Base-by-base conservation (phyloP, 192 early-diverging fungal species). In the Entomortierella parvispora region DNA sequence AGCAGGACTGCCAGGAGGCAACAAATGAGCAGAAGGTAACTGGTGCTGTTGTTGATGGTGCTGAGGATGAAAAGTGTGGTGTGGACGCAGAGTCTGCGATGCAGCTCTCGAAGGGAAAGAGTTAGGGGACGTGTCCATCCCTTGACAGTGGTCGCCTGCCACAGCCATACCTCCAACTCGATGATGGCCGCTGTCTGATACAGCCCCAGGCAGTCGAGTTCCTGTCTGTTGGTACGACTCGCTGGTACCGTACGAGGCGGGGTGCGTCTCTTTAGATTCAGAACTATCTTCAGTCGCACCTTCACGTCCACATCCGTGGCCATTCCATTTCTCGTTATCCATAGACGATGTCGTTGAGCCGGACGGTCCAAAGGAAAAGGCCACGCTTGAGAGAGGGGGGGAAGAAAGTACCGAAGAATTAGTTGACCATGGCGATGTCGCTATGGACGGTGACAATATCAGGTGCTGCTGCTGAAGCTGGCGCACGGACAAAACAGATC, bases 281-380 rank as follows among this genome's bases (percentile, higher is more conserved):
- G n/a, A 32, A 7, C 18, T 31, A 56, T 56, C 26, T 12, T 56
- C 32, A 18, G 54, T 31, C 0, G 32, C 3, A 3, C 28, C 54
- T n/a, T n/a, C n/a, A 5, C 23, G 29, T 25, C 45, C n/a, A 23
- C 31, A 32, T 3, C 50, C 50, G 2, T 48, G 23, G 4, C 48
- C 23, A 25, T 76, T 66, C 71, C 64, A 76, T 31, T 37, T 76
- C 18, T 62, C 64, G 4, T 57, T 50, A 22, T 67, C 65, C 74
- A 64, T 52, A 18, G 66, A 65, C 74, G 68, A 68, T 55, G 68
- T 63, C 66, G 68, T 66, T 11, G 74, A 64, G 15, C 34, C 44
- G 12, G 1, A 20, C 22, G 20, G 46, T 58, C n/a, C 59, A 51
- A 3, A 51, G 56, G 17, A 42, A 5, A 28, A 18, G 4, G 74